Conservation (phyloP, 2,329 filamentous ascomycete genomes). For the Paecilomyces fulvus region DNA sequence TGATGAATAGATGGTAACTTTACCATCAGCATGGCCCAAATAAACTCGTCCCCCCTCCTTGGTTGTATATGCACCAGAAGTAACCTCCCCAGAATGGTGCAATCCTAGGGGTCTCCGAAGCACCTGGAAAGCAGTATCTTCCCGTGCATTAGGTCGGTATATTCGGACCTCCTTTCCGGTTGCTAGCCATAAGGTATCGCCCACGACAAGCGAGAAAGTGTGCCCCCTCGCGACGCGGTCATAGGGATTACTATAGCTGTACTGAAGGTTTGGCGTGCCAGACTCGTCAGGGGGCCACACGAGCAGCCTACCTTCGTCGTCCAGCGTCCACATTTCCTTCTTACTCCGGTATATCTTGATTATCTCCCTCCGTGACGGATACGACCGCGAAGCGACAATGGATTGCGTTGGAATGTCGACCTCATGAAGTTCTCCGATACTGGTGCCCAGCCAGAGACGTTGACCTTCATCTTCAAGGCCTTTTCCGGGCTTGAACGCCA, state of each 20-base stretch:
- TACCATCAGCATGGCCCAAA: slow-evolving; percentile 87
- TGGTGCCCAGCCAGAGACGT: slow-evolving; percentile 83
- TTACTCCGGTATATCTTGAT: slow-evolving; percentile 77
- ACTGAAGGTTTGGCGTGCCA: slow-evolving; percentile 64
- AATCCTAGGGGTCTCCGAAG: slow-evolving; percentile 62
- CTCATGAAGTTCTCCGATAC: slow-evolving; percentile 78
- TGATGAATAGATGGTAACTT: slow-evolving; percentile 84
- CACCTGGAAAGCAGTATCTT: slow-evolving; percentile 65
- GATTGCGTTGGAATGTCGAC: slow-evolving; percentile 69
- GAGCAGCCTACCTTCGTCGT: slow-evolving; percentile 77
- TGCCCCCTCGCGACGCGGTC: slow-evolving; percentile 74
- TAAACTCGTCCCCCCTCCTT: slow-evolving; percentile 72
- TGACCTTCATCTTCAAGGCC: slow-evolving; percentile 73
- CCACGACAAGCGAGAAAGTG: slow-evolving; percentile 81
- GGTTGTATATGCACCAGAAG: slow-evolving; percentile 67
- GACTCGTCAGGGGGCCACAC: slow-evolving; percentile 76
- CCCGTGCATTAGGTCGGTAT: slow-evolving; percentile 64
- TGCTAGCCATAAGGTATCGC: slow-evolving; percentile 78
- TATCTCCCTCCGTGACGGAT: slow-evolving; percentile 71
- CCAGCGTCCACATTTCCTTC: slow-evolving; percentile 88
- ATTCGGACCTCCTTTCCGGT: slow-evolving; percentile 79
- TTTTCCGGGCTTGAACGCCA: slow-evolving; percentile 76
- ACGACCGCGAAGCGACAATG: slow-evolving; percentile 59
- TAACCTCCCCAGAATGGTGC: slow-evolving; percentile 74
- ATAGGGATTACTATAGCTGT: slow-evolving; percentile 56